These are phyloP conservation scores for Pochonia chlamydosporia DNA, from an alignment of 2,329 filamentous ascomycete genomes.

Conservation along the genomic window DNA sequence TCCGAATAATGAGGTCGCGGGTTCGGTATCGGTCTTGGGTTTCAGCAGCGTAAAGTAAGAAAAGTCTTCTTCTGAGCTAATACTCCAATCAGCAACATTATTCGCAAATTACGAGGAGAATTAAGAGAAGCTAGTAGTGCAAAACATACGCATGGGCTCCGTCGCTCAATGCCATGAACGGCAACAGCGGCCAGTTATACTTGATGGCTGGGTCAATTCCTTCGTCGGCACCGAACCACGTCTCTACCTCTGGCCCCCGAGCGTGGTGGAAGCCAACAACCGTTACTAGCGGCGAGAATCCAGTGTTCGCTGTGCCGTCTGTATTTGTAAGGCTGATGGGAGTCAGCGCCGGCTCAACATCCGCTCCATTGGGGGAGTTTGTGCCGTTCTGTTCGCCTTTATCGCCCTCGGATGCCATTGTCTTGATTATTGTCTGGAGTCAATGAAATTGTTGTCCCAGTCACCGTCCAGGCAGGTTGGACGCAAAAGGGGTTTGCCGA, in stretches of 20 bases:
- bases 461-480: background rate
- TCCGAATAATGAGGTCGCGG: slow-evolving; percentile 82
- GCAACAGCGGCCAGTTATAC: slow-evolving; percentile 85
- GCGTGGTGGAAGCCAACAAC: slow-evolving; percentile 84
- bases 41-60: slow-evolving; percentile 92
- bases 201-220: slow-evolving; percentile 72
- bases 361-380: slow-evolving; percentile 16
- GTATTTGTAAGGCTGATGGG: slow-evolving; percentile 25
- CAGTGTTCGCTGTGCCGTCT: slow-evolving; percentile 22
- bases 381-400: background rate
- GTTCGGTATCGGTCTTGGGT: slow-evolving; percentile 45
- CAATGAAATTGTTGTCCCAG: background rate
- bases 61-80: slow-evolving; percentile 85
- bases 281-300: slow-evolving; percentile 64
- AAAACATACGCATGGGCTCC: slow-evolving; percentile 80
- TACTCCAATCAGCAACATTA: background rate
- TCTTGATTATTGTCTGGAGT: background rate
- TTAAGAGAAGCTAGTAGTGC: too few relatives aligned
- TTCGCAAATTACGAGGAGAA: background rate
- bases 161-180: slow-evolving; percentile 95
- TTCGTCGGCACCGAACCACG: slow-evolving; percentile 75
- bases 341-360: slow-evolving; percentile 24
- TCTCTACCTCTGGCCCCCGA: slow-evolving; percentile 85
- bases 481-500: background rate
- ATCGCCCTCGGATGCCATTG: slow-evolving; percentile 1